These are phyloP conservation scores for Pterocarpus macrocarpus DNA, from an alignment of 306 rosid genomes.

Conservation along the genomic window DNA sequence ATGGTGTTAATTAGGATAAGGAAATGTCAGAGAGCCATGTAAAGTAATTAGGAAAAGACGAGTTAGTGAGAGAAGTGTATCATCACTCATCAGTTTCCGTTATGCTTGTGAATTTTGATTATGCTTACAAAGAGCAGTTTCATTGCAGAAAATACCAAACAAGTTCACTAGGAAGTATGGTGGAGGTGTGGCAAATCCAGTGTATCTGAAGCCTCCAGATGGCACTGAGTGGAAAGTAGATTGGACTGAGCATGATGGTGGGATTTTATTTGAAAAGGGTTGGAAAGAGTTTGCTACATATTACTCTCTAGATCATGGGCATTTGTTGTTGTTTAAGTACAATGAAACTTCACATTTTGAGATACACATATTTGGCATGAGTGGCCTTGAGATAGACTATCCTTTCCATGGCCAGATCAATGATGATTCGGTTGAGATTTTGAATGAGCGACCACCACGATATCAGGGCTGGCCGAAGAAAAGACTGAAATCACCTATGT, in stretches of 20 bases:
- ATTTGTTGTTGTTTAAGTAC: slow-evolving; percentile 24
- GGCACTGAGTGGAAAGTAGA: not conserved
- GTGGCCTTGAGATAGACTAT: not conserved
- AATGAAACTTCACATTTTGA: not conserved
- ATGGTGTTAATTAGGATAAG: no score
- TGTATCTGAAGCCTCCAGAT: not conserved
- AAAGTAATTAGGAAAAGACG: no score
- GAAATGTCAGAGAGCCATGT: no score
- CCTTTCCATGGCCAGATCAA: no score
- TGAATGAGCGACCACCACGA: not conserved
- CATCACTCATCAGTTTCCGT: no score
- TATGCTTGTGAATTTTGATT: not conserved
- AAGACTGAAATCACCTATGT: not conserved
- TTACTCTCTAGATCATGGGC: not conserved
- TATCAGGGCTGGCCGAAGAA: not conserved
- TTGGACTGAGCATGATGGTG: no score
- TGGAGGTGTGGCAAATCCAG: not conserved
- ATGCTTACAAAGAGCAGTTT: not conserved
- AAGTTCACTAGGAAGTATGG: not conserved
- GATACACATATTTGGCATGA: slow-evolving; percentile 22
- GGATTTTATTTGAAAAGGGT: no score
- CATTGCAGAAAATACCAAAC: not conserved
- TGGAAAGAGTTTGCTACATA: not conserved
- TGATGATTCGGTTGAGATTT: no score
- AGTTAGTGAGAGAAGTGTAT: no score